Evolutionary conservation across 2,329 filamentous ascomycete species (phyloP), one percentile per base, ranked within the genome.

Genomic region (Penicillium sp.): DNA sequence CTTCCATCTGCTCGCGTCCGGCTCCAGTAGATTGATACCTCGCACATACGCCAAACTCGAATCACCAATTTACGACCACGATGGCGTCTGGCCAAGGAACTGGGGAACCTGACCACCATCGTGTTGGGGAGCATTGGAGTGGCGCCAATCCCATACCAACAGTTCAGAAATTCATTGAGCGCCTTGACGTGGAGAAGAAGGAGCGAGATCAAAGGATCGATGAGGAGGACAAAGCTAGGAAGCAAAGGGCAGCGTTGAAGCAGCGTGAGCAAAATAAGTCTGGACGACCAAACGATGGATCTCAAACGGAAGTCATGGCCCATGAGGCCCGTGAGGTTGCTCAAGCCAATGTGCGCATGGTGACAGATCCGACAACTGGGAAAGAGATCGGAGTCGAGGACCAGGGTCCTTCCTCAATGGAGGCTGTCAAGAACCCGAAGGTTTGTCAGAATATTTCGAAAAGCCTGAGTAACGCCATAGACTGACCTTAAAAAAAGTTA

Each of bases 351-450:
- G 78, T 84, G 63, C 84, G 88, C 67, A 80, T 72, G 2, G 93
- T 97, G 48, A 92, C 90, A 0, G 94, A 98, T 74, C 94, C 94
- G 0, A 91, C 92, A 0, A 97, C 94, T 0, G 93, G 93, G 22
- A 90, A 87, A 55, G 84, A 97, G 65, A 90, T 97, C 22, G 85
- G 90, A 65, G 96, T 98, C 64, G 90, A 93, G 67, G 91, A 96
- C 78, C 87, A 90, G 22, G 86, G 91, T 70, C 82, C 88, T 57
- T 83, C 89, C 49, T 87, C 89, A 69, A 84, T 91, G 77, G 84
- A 90, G 46, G 81, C 86, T 2, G 90, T 89, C 0, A 86, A 91
- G 54, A 83, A 96, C 61, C 92, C 93, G 0, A 81, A 83, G 75
- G 89, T 91, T 80, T 67, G 76, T 66, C 42, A 54, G 2, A 8